Conservation (phyloP, 2,329 filamentous ascomycete species). For the Trichophyton mentagrophytes region DNA sequence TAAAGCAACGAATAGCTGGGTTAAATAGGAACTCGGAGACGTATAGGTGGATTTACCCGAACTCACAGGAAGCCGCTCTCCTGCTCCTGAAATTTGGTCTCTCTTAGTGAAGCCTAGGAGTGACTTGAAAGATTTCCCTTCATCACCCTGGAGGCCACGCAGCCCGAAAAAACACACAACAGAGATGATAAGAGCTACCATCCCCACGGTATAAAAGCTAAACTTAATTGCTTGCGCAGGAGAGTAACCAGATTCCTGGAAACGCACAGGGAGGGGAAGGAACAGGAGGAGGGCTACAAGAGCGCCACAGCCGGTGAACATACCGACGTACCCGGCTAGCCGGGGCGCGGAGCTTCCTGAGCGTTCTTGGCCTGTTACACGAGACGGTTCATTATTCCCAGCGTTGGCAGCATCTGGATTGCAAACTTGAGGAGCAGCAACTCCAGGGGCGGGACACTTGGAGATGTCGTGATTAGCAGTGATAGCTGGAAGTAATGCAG, state of each 20-base stretch:
- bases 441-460: constrained; percentile 9
- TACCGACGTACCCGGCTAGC: constrained; percentile 77
- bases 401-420: constrained; percentile 26
- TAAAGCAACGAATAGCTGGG: constrained; percentile 51
- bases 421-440: constrained; percentile 13
- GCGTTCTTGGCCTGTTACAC: background rate
- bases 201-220: constrained; percentile 78
- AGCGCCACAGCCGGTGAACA: constrained; percentile 86
- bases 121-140: constrained; percentile 55
- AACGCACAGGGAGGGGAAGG: constrained; percentile 71
- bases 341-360: constrained; percentile 35
- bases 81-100: background rate
- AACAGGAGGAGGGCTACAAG: constrained; percentile 72
- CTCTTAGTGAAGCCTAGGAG: background rate
- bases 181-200: constrained; percentile 58
- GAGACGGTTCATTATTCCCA: constrained; percentile 40
- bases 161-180: constrained; percentile 68
- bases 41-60: background rate
- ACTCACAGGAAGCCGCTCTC: background rate
- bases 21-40: constrained; percentile 26
- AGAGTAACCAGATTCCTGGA: constrained; percentile 59
- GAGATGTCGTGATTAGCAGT: constrained; percentile 24
- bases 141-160: constrained; percentile 54
- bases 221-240: constrained; percentile 62
- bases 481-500: constrained; percentile 72